Percentiles rank a stretch among this genome's conserved stretches.
phyloP scores from a whole-genome alignment of 2,329 filamentous ascomycete species.

The Alternaria gaisen region DNA sequence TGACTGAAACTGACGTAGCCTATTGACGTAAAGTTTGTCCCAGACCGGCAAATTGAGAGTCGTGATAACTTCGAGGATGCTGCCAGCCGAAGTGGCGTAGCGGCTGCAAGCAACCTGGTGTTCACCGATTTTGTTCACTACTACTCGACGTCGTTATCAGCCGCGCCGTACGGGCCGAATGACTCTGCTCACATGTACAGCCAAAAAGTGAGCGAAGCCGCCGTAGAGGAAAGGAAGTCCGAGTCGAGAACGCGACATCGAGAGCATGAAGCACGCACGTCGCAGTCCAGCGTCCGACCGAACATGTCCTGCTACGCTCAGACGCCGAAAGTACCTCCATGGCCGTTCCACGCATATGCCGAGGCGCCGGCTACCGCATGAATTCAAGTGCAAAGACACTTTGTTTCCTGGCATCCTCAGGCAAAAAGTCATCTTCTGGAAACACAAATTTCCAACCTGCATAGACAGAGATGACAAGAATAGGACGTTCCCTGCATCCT shows the following conservation, averaged over 20 bases:
- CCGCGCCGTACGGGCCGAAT: constrained; percentile 4
- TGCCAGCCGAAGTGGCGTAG: constrained; percentile 1
- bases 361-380: constrained; percentile 4
- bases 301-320: constrained; percentile 5
- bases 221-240: neutral
- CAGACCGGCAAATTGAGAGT: constrained; percentile 10
- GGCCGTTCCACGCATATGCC: constrained; percentile 4
- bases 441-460: constrained; percentile 9
- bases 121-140: constrained; percentile 1
- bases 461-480: constrained; percentile 4
- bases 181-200: constrained; percentile 4
- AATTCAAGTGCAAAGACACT: constrained; percentile 2
- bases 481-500: constrained; percentile 6
- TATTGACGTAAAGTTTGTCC: constrained; percentile 11
- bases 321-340: constrained; percentile 8
- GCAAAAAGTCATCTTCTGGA: neutral
- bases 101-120: constrained; percentile 5
- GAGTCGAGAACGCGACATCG: neutral
- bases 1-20: constrained; percentile 4
- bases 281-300: constrained; percentile 7
- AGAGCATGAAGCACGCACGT: constrained; percentile 5
- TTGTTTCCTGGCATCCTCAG: constrained; percentile 6
- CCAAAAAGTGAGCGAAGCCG: constrained; percentile 2
- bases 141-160: constrained; percentile 4
- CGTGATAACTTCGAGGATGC: constrained; percentile 2